Percentiles rank a stretch among this genome's conserved stretches.
Conservation (phyloP, 192 early-diverging fungal species). For the Rhizophagus clarus region DNA sequence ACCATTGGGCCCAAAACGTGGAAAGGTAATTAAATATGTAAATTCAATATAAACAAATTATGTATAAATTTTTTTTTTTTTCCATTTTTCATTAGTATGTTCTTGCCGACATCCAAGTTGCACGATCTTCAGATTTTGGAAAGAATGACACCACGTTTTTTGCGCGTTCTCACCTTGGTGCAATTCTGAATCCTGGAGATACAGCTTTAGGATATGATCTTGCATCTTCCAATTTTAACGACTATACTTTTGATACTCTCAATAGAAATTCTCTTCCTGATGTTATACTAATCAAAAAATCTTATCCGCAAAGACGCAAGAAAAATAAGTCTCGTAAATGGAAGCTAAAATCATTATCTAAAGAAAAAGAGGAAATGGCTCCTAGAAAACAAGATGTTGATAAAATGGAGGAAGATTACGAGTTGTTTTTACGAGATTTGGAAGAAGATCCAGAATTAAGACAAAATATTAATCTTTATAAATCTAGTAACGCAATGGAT, state of each 20-base stretch:
- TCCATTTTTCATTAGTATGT: constrained; percentile 45
- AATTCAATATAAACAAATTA: background rate
- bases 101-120: constrained; percentile 88
- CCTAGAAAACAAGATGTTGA: constrained; percentile 77
- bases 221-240: constrained; percentile 88
- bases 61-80: background rate
- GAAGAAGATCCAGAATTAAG: constrained; percentile 98
- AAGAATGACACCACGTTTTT: constrained; percentile 85
- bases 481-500: constrained; percentile 48
- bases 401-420: constrained; percentile 85
- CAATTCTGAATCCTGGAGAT: constrained; percentile 89
- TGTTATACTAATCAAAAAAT: constrained; percentile 90
- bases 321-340: constrained; percentile 86
- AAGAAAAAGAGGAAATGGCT: constrained; percentile 86
- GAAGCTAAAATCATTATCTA: constrained; percentile 86
- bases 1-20: constrained; percentile 71
- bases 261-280: constrained; percentile 74
- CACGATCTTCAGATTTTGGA: constrained; percentile 75
- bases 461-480: constrained; percentile 93
- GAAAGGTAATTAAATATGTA: constrained; percentile 45
- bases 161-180: constrained; percentile 90
- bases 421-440: constrained; percentile 95
- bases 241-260: constrained; percentile 75
- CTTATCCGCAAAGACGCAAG: constrained; percentile 86
- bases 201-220: constrained; percentile 92